A percentile compares a stretch with the other conserved stretches of the same genome.
phyloP scores from a whole-genome alignment of 2,329 filamentous ascomycete genomes.

The Aspergillus nomiae region DNA sequence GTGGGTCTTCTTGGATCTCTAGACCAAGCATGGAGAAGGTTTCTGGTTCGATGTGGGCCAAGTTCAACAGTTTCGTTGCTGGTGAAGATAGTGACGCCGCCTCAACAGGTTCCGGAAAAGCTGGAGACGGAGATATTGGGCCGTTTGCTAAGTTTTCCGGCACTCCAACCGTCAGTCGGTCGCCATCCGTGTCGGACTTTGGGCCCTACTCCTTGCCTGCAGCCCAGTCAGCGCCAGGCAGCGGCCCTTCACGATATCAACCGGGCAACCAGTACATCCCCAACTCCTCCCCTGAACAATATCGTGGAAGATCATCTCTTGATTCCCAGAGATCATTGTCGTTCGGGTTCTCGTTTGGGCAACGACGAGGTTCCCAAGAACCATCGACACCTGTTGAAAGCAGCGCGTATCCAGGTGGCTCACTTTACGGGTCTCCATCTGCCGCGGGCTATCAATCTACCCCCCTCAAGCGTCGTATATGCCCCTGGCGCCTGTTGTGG shows the following conservation, averaged over 20 bases:
- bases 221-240: constrained; percentile 34
- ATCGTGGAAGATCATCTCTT: constrained; percentile 52
- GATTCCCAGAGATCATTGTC: constrained; percentile 49
- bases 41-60: constrained; percentile 83
- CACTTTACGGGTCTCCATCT: constrained; percentile 36
- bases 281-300: constrained; percentile 55
- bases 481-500: constrained; percentile 43
- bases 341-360: constrained; percentile 34
- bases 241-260: constrained; percentile 46
- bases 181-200: constrained; percentile 73
- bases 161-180: constrained; percentile 73
- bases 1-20: constrained; percentile 83
- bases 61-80: constrained; percentile 94
- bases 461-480: constrained; percentile 42
- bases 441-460: constrained; percentile 37
- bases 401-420: constrained; percentile 33
- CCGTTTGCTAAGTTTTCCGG: constrained; percentile 81
- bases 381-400: constrained; percentile 35
- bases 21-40: constrained; percentile 97
- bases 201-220: constrained; percentile 54
- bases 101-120: constrained; percentile 59
- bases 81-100: constrained; percentile 78
- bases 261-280: constrained; percentile 49
- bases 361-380: constrained; percentile 42
- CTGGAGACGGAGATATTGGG: constrained; percentile 63